phyloP scores from a whole-genome alignment of 2,329 filamentous ascomycete species.

The Fusarium marasasianum region DNA sequence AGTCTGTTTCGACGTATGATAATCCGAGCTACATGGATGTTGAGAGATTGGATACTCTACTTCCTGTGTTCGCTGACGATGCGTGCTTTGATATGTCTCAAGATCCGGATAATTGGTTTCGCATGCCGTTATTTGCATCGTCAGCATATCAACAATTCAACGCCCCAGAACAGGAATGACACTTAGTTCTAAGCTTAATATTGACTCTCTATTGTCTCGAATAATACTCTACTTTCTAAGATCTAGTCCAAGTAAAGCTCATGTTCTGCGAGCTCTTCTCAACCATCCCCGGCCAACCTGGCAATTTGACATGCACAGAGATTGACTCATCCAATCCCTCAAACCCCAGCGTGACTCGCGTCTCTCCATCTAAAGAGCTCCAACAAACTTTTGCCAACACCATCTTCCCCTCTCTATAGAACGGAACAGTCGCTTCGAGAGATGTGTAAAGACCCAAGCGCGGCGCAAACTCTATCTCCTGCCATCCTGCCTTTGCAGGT shows the following conservation, averaged over 20 bases:
- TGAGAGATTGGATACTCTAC: neutral
- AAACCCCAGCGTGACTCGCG: neutral
- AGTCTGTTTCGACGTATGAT: neutral
- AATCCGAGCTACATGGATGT: neutral
- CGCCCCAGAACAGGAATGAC: neutral
- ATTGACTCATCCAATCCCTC: neutral
- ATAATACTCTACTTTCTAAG: neutral
- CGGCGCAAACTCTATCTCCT: neutral
- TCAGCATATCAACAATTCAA: neutral
- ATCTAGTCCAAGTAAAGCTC: neutral
- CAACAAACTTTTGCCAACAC: neutral
- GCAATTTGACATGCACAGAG: neutral
- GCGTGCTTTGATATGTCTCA: neutral
- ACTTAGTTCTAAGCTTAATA: accelerated
- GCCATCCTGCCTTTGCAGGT: neutral
- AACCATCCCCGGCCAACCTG: neutral
- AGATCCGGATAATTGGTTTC: neutral
- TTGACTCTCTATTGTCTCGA: accelerated
- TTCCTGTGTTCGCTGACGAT: neutral
- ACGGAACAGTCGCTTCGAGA: neutral
- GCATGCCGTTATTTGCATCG: neutral
- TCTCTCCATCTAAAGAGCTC: neutral
- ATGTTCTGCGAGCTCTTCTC: neutral
- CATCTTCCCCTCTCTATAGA: neutral
- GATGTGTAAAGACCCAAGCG: neutral